Evolutionary conservation across 306 rosid genomes (phyloP).

Genomic region (Cucurbita maxima): DNA sequence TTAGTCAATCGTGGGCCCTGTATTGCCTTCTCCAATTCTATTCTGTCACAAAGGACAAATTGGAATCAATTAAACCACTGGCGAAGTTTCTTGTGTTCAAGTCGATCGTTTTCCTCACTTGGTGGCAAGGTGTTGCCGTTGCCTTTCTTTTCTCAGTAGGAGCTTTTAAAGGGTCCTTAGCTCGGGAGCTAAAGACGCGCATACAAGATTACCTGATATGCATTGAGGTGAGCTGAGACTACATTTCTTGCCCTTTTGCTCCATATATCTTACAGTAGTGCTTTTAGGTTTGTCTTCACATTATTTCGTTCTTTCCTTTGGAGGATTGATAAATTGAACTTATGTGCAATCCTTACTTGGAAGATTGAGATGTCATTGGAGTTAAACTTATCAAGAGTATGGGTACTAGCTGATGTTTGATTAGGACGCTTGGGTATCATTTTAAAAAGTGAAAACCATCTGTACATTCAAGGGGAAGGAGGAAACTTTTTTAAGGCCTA

Average conservation of each 20-base stretch:
- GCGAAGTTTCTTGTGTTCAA: slow-evolving; percentile 82
- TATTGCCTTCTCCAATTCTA: slow-evolving; percentile 96
- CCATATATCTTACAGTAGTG: background rate
- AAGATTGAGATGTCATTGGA: background rate
- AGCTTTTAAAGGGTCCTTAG: slow-evolving; percentile 71
- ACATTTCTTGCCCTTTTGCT: background rate
- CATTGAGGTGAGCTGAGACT: slow-evolving; percentile 54
- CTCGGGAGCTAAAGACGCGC: slow-evolving; percentile 69
- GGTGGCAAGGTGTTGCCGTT: slow-evolving; percentile 99
- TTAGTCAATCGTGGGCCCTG: slow-evolving; percentile 97
- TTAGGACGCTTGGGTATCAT: background rate
- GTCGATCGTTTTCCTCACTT: slow-evolving; percentile 86
- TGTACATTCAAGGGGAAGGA: background rate
- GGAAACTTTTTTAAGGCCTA: background rate
- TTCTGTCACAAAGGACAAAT: slow-evolving; percentile 73
- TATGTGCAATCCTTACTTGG: background rate
- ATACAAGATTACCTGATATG: slow-evolving; percentile 94
- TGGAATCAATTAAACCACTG: slow-evolving; percentile 83
- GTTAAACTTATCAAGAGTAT: background rate
- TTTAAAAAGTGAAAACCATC: background rate
- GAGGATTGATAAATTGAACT: background rate
- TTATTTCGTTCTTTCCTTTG: background rate
- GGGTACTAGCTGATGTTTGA: background rate
- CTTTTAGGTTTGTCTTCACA: background rate
- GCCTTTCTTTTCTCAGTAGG: slow-evolving; percentile 85